Evolutionary conservation across 1,284 basidiomycete genomes (phyloP), one percentile per base, ranked within the genome.

Genomic region (Grifola frondosa): DNA sequence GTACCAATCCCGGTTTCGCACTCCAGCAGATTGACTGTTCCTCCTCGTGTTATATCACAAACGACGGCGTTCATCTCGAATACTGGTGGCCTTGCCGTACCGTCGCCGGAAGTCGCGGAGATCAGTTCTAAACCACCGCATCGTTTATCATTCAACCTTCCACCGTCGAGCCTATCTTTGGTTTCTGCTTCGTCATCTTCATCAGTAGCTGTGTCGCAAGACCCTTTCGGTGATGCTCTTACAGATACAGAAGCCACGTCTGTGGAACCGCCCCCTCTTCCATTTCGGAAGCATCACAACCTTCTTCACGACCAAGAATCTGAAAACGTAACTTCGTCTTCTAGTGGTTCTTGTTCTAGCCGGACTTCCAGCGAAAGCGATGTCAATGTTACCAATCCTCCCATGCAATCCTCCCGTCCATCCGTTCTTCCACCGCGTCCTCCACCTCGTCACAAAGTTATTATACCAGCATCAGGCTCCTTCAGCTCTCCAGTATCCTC

Each of bases 391-490:
- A 40, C 37, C 33, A 52, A 49, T 22, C 36, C 43, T 30, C 39
- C 29, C 43, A 29, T 29, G 28, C 4, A 54, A 37, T 23, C 46
- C 42, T 20, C 44, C 55, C 44, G 45, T 13, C 33, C 37, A 21
- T 35, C 45, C 7, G 35, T 42, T 12, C 57, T 51, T 16, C 61
- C 60, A 19, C 63, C 59, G 12, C 56, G 54, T 11, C 62, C 60
- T 4, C 62, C 61, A 7, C 63, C 63, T 9, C 59, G 60, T n/a
- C 54, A 55, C 36, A 54, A 56, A 26, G 37, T 36, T 5, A 47
- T 53, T 6, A 24, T 53, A 1, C 39, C 34, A 28, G 23, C 44
- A n/a, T 46, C 40, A n/a, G 20, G 43, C 36, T 15, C 32, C 32
- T 33, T 34, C 16, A 17, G 42, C 10, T 50, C 51, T 17, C 43